Conservation (phyloP, 441 rosid genomes). For the Aquilaria agallochum region DNA sequence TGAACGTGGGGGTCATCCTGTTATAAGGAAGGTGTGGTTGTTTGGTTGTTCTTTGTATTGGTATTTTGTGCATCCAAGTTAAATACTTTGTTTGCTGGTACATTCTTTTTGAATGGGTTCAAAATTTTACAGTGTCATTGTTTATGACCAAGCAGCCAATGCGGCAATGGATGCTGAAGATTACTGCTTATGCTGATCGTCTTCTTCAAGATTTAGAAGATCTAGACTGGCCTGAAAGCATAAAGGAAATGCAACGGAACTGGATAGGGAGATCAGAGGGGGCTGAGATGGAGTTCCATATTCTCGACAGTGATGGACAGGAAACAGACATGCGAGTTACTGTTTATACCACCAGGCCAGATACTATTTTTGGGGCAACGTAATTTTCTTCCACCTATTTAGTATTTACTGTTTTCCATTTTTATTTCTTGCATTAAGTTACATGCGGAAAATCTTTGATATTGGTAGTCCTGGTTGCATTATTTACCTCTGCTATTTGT, state of each 20-base stretch:
- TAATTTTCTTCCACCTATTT: slow-evolving; percentile 26
- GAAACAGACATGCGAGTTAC: slow-evolving; percentile 53
- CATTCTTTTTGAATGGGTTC: slow-evolving; percentile 52
- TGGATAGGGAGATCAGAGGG: slow-evolving; percentile 98
- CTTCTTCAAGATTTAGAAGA: slow-evolving; percentile 93
- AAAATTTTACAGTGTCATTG: slow-evolving; percentile 93
- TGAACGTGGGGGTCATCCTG: slow-evolving; percentile 96
- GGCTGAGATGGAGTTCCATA: slow-evolving; percentile 62
- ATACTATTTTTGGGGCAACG: slow-evolving; percentile 94
- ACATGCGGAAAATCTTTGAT: background rate
- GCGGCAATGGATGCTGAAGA: slow-evolving; percentile 99
- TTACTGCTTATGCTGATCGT: slow-evolving; percentile 93
- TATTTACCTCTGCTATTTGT: slow-evolving; percentile 9
- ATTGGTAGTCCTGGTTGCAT: background rate
- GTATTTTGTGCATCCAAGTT: slow-evolving; percentile 13
- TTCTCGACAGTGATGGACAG: slow-evolving; percentile 52
- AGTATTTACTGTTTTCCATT: slow-evolving; percentile 3
- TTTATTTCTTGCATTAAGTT: background rate
- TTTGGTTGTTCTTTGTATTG: slow-evolving; percentile 3
- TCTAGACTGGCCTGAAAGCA: slow-evolving; percentile 93
- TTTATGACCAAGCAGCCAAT: slow-evolving; percentile 99
- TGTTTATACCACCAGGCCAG: slow-evolving; percentile 90
- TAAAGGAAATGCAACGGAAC: slow-evolving; percentile 95
- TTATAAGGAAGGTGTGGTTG: slow-evolving; percentile 77
- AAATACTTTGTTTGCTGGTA: slow-evolving; percentile 18